Conservation (phyloP, 2,329 filamentous ascomycete species). For the Biscogniauxia mediterranea region DNA sequence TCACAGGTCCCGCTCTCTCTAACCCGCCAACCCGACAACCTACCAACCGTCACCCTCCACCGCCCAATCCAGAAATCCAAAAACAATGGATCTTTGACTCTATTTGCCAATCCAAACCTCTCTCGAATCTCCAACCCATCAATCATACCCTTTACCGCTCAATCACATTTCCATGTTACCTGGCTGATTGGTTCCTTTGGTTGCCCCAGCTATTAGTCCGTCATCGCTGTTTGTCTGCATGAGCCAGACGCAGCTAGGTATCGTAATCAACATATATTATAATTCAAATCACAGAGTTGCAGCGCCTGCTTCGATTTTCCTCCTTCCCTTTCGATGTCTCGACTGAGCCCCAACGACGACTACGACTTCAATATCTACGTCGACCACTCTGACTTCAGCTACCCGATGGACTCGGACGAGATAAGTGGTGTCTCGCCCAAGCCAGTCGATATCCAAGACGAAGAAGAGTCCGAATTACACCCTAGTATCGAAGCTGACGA, state of each 20-base stretch:
- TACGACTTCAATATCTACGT: slow-evolving; percentile 49
- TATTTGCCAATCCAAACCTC: background rate
- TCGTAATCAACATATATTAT: slow-evolving; percentile 6
- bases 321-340: slow-evolving; percentile 22
- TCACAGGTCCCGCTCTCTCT: slow-evolving; percentile 11
- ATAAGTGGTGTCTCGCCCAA: background rate
- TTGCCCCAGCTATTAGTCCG: background rate
- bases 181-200: background rate
- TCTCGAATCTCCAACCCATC: background rate
- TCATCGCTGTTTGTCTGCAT: background rate
- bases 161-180: background rate
- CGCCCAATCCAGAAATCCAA: slow-evolving; percentile 8
- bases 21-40: background rate
- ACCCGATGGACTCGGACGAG: slow-evolving; percentile 35
- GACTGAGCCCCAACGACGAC: slow-evolving; percentile 36
- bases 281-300: background rate
- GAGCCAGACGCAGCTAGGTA: background rate
- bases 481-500: slow-evolving; percentile 26
- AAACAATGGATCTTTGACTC: slow-evolving; percentile 7
- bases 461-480: slow-evolving; percentile 12
- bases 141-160: slow-evolving; percentile 1
- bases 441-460: background rate
- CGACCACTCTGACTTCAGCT: slow-evolving; percentile 44
- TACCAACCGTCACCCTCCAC: slow-evolving; percentile 9
- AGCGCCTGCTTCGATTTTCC: slow-evolving; percentile 7